phyloP scores from a whole-genome alignment of 2,329 filamentous ascomycete species.

The Reticulascus tulasneorum region DNA sequence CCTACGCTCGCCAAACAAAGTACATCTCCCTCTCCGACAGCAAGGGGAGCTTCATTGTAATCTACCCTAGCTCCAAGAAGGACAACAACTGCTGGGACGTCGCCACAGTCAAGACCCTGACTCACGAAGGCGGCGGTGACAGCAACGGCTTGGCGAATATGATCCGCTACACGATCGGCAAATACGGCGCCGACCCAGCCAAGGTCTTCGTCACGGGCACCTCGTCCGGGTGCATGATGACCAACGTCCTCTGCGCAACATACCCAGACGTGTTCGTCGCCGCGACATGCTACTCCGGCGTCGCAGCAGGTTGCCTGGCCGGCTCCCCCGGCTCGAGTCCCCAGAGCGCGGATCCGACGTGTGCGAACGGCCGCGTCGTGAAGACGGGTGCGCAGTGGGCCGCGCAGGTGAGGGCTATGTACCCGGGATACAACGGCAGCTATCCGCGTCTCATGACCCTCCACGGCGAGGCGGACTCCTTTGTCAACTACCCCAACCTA shows the following conservation, averaged over 20 bases:
- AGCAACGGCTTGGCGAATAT: conserved; percentile 45
- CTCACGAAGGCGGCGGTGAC: conserved; percentile 44
- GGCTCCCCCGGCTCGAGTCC: conserved; percentile 16
- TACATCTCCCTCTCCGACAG: conserved; percentile 29
- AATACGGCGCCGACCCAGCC: conserved; percentile 38
- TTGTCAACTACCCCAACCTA: conserved; percentile 27
- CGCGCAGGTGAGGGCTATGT: conserved; percentile 31
- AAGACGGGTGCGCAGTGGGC: conserved; percentile 39
- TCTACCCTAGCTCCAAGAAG: conserved; percentile 22
- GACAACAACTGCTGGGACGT: conserved; percentile 47
- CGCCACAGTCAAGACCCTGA: conserved; percentile 35
- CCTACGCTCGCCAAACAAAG: conserved; percentile 6
- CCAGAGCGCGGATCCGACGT: conserved; percentile 26
- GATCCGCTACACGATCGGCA: conserved; percentile 41
- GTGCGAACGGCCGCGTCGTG: conserved; percentile 34
- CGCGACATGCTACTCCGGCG: conserved; percentile 27
- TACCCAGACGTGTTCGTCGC: conserved; percentile 32
- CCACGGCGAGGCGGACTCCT: conserved; percentile 29
- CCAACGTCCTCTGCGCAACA: conserved; percentile 27
- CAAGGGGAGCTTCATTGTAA: conserved; percentile 38
- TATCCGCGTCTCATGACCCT: conserved; percentile 24
- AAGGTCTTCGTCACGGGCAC: conserved; percentile 42
- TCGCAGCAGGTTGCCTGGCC: conserved; percentile 26
- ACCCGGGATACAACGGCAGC: conserved; percentile 25
- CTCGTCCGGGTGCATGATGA: conserved; percentile 30